Percentiles rank a stretch among this genome's conserved stretches.
Evolutionary conservation across 1,139 yeast species (phyloP).

Genomic region (Pichia sp.): DNA sequence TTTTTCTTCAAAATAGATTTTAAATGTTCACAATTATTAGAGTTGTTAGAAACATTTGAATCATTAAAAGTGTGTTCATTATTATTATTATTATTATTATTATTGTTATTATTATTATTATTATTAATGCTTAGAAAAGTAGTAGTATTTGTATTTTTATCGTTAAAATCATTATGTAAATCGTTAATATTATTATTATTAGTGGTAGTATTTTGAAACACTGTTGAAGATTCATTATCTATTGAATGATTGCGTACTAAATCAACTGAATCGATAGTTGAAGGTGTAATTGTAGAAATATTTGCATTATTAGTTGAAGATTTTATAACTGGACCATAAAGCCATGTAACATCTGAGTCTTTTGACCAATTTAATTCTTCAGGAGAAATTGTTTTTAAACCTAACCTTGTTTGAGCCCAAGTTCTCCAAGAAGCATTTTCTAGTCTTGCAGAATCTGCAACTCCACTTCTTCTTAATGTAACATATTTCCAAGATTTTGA

Average conservation of each 20-base stretch:
- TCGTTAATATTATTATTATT: slow-evolving; percentile 2
- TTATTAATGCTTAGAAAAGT: not conserved
- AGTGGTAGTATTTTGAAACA: not conserved
- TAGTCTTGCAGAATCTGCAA: slow-evolving; percentile 60
- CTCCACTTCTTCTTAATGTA: slow-evolving; percentile 69
- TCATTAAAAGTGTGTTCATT: slow-evolving; percentile 1
- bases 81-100: not conserved
- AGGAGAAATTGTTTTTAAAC: slow-evolving; percentile 68
- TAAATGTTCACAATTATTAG: slow-evolving; percentile 30
- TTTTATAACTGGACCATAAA: slow-evolving; percentile 68
- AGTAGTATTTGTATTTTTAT: slow-evolving; percentile 1
- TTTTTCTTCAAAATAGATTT: slow-evolving; percentile 52
- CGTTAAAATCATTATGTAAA: not conserved
- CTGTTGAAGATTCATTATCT: slow-evolving; percentile 1
- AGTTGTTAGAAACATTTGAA: not conserved
- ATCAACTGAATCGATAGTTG: not conserved
- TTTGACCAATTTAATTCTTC: slow-evolving; percentile 72
- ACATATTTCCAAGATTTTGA: slow-evolving; percentile 94
- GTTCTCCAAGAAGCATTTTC: slow-evolving; percentile 87
- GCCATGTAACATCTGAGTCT: slow-evolving; percentile 79
- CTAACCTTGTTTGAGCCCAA: slow-evolving; percentile 76
- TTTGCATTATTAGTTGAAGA: not conserved
- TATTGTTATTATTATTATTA: not conserved
- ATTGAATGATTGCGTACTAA: slow-evolving; percentile 1
- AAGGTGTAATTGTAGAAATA: not conserved